A percentile compares a stretch with the other conserved stretches of the same genome.
These are phyloP conservation scores for Celoporthe dispersa DNA, from an alignment of 2,329 filamentous ascomycete genomes.

Conservation along the genomic window DNA sequence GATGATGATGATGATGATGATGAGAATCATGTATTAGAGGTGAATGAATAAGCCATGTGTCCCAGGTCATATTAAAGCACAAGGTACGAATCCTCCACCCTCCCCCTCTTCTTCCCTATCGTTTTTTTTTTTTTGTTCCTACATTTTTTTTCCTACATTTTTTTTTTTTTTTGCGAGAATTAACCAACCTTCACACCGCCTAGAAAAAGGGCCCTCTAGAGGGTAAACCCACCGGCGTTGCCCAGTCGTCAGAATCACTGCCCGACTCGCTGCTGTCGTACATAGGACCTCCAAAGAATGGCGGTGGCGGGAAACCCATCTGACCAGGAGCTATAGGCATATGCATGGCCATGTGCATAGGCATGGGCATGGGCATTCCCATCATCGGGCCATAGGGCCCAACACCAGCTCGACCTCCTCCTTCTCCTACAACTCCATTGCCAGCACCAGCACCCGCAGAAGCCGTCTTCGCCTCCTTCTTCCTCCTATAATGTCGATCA, in stretches of 20 bases:
- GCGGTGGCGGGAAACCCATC: constrained; percentile 6
- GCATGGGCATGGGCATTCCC: not conserved
- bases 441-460: too few relatives aligned
- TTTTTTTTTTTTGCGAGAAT: not conserved
- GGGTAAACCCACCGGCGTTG: constrained; percentile 12
- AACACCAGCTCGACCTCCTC: too few relatives aligned
- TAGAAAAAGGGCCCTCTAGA: constrained; percentile 16
- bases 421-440: not conserved
- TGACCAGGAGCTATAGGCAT: not conserved
- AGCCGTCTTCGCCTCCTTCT: not conserved
- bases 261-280: constrained; percentile 20
- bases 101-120: not conserved
- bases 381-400: constrained; percentile 10
- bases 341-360: not conserved
- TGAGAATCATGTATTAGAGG: not conserved
- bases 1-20: too few relatives aligned
- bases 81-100: too few relatives aligned
- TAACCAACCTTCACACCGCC: not conserved
- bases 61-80: not conserved
- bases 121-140: not conserved
- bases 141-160: not conserved
- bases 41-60: not conserved
- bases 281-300: constrained; percentile 10
- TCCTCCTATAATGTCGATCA: constrained; percentile 20
- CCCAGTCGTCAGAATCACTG: constrained; percentile 15